phyloP scores from a whole-genome alignment of 148 eudicot genomes.

The Rhododendron simsii region DNA sequence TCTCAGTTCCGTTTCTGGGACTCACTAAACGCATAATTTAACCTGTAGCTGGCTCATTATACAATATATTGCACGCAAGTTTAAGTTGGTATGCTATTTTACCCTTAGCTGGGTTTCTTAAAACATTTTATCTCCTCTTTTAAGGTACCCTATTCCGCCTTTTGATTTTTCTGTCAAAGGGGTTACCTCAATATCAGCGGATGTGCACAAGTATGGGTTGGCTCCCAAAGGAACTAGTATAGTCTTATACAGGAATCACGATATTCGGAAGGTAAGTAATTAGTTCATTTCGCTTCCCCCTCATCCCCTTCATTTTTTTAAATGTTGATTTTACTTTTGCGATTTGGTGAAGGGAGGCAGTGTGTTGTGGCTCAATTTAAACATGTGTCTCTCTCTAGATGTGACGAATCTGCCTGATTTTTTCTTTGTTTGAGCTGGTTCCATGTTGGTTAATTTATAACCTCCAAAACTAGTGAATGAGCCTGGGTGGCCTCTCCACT shows the following conservation, averaged over 20 bases:
- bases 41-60: background rate
- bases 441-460: background rate
- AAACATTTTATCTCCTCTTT: constrained; percentile 2
- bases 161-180: constrained; percentile 89
- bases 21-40: background rate
- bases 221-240: constrained; percentile 99
- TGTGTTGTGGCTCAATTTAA: background rate
- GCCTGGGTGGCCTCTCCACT: too few species aligned
- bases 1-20: background rate
- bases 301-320: background rate
- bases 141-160: constrained; percentile 82
- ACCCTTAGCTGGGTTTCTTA: background rate
- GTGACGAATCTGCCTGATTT: too few species aligned
- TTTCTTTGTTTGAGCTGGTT: background rate
- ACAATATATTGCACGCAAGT: background rate
- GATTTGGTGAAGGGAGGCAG: background rate
- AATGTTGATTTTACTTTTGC: background rate
- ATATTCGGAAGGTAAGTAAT: constrained; percentile 72
- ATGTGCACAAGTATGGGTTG: constrained; percentile 98
- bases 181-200: constrained; percentile 90
- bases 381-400: background rate
- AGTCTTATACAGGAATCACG: constrained; percentile 81
- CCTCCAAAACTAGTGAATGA: background rate
- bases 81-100: background rate
- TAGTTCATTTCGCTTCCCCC: background rate